Percentiles rank a stretch among this genome's conserved stretches.
Conservation (phyloP, 306 rosid genomes). For the Gastrolobium bilobum region DNA sequence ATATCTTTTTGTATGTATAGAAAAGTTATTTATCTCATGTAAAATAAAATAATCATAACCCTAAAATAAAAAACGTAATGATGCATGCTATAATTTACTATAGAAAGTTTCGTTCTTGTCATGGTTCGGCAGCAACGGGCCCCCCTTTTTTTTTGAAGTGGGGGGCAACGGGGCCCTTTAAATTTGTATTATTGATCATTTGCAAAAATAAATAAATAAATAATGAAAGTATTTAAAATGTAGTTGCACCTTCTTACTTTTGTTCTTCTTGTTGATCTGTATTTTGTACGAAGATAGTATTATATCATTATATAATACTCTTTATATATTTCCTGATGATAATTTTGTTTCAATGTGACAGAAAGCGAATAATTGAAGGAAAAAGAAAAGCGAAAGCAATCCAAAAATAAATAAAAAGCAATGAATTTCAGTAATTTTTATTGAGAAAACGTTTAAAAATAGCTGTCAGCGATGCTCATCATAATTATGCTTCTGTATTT, state of each 20-base stretch:
- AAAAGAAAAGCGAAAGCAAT: neutral
- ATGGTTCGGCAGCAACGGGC: slow-evolving; percentile 12
- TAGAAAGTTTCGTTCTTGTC: neutral
- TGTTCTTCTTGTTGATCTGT: slow-evolving; percentile 8
- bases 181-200: slow-evolving; percentile 16
- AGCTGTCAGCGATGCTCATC: slow-evolving; percentile 15
- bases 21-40: too few relatives aligned
- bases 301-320: neutral
- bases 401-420: neutral
- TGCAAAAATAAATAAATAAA: neutral
- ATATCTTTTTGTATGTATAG: too few relatives aligned
- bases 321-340: neutral
- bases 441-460: neutral
- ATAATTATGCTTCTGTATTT: slow-evolving; percentile 26
- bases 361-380: neutral
- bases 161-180: slow-evolving; percentile 29
- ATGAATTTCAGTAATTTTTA: slow-evolving; percentile 12
- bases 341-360: neutral
- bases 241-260: neutral
- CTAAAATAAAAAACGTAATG: slow-evolving; percentile 5
- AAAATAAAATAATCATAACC: too few relatives aligned
- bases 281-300: neutral
- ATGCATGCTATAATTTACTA: slow-evolving; percentile 33
- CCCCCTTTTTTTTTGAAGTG: too few relatives aligned
- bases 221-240: neutral